phyloP scores from a whole-genome alignment of 805 yeast genomes.

The Pichia californica region DNA sequence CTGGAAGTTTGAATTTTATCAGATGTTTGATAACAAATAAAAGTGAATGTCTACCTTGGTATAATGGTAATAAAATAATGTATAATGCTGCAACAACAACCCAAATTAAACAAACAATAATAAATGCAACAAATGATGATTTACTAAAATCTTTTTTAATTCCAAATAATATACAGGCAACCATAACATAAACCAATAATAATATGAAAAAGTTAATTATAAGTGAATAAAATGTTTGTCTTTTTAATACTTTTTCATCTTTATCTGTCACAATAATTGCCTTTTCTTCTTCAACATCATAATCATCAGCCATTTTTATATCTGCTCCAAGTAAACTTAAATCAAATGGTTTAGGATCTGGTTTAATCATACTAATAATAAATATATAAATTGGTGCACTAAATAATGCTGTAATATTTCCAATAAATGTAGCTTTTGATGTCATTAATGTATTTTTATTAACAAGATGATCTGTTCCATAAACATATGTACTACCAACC shows the following conservation, averaged over 20 bases:
- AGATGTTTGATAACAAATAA: slow-evolving; percentile 7
- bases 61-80: slow-evolving; percentile 33
- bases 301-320: slow-evolving; percentile 30
- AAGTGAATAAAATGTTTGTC: slow-evolving; percentile 36
- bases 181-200: slow-evolving; percentile 27
- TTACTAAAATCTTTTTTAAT: slow-evolving; percentile 30
- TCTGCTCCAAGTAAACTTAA: slow-evolving; percentile 15
- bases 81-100: slow-evolving; percentile 30
- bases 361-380: slow-evolving; percentile 25
- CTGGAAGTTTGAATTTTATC: slow-evolving; percentile 6
- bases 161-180: slow-evolving; percentile 31
- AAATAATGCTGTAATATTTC: slow-evolving; percentile 24
- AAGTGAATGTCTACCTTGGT: slow-evolving; percentile 26
- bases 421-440: slow-evolving; percentile 23
- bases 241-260: slow-evolving; percentile 23
- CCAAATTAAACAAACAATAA: slow-evolving; percentile 34
- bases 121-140: slow-evolving; percentile 31
- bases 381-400: slow-evolving; percentile 25
- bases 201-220: slow-evolving; percentile 31
- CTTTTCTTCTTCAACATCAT: slow-evolving; percentile 27
- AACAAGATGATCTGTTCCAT: slow-evolving; percentile 21
- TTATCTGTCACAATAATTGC: slow-evolving; percentile 21
- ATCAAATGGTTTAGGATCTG: slow-evolving; percentile 28
- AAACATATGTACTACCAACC: slow-evolving; percentile 27
- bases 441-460: slow-evolving; percentile 22